Percentiles rank a stretch among this genome's conserved stretches.
phyloP scores from a whole-genome alignment of 495 filamentous ascomycete species.

The Jackrogersella minutella region DNA sequence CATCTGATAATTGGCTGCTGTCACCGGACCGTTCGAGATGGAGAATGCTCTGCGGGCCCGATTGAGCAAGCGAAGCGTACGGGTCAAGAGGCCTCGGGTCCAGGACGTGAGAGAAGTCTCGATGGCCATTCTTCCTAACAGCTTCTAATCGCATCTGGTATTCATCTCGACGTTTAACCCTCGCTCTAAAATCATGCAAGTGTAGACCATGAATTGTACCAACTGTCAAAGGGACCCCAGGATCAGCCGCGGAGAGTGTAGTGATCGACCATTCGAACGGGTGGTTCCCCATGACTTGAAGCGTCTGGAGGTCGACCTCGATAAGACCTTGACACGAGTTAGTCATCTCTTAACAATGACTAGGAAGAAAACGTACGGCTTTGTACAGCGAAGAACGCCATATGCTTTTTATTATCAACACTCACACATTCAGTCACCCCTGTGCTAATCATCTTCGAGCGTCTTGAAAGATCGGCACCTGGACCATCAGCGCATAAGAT shows the following conservation, averaged over 20 bases:
- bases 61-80: slow-evolving; percentile 80
- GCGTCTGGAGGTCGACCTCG: slow-evolving; percentile 82
- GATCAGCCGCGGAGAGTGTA: slow-evolving; percentile 78
- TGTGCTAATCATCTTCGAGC: slow-evolving; percentile 62
- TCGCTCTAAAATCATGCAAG: slow-evolving; percentile 76
- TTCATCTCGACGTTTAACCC: slow-evolving; percentile 34
- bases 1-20: slow-evolving; percentile 61
- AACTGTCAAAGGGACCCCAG: slow-evolving; percentile 79
- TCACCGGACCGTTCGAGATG: slow-evolving; percentile 68
- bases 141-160: slow-evolving; percentile 46
- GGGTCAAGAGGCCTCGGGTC: slow-evolving; percentile 55
- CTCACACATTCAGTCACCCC: slow-evolving; percentile 85
- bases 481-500: slow-evolving; percentile 64
- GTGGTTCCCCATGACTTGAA: slow-evolving; percentile 74
- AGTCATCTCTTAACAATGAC: slow-evolving; percentile 23
- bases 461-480: slow-evolving; percentile 50
- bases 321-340: slow-evolving; percentile 63
- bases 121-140: slow-evolving; percentile 40
- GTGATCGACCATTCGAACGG: slow-evolving; percentile 85
- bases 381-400: slow-evolving; percentile 80
- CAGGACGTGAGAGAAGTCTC: slow-evolving; percentile 46
- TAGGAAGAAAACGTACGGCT: slow-evolving; percentile 58
- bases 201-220: slow-evolving; percentile 85
- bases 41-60: slow-evolving; percentile 82
- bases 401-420: slow-evolving; percentile 73